Percentiles rank a stretch among this genome's conserved stretches.
These are phyloP conservation scores for Jaapia argillacea DNA, from an alignment of 768 basidiomycete genomes.

Conservation along the genomic window DNA sequence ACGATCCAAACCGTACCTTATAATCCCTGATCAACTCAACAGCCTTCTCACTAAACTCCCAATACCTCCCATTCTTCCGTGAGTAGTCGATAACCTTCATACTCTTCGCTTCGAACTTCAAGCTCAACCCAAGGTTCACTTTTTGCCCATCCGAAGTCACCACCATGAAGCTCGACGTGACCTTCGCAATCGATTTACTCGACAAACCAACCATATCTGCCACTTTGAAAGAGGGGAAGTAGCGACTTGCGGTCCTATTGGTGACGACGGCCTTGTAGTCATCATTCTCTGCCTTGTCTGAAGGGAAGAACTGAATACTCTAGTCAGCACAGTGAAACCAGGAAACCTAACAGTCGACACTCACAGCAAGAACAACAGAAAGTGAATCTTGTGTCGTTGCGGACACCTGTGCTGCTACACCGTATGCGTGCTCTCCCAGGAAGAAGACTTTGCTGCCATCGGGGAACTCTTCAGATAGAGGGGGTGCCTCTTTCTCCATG, in stretches of 20 bases:
- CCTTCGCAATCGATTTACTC: conserved; percentile 74
- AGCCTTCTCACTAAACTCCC: conserved; percentile 92
- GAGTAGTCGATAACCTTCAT: conserved; percentile 92
- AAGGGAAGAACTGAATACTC: conserved; percentile 66
- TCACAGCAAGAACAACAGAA: conserved; percentile 81
- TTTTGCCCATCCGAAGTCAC: conserved; percentile 66
- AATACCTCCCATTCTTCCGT: conserved; percentile 68
- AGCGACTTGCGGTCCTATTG: conserved; percentile 38
- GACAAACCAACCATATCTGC: conserved; percentile 68
- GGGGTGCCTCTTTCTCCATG: conserved; percentile 72
- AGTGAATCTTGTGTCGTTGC: conserved; percentile 58
- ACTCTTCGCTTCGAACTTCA: conserved; percentile 93
- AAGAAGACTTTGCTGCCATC: conserved; percentile 90
- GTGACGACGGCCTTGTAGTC: conserved; percentile 65
- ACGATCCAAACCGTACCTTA: conserved; percentile 34
- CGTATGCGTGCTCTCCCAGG: conserved; percentile 90
- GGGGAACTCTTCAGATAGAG: conserved; percentile 83
- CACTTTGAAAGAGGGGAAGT: conserved; percentile 73
- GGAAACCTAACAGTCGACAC: conserved; percentile 9
- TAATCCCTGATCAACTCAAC: conserved; percentile 76
- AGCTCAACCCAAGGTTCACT: conserved; percentile 83
- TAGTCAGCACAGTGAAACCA: conserved; percentile 1
- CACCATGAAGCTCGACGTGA: conserved; percentile 92
- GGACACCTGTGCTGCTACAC: conserved; percentile 87
- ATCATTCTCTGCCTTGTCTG: conserved; percentile 70